Evolutionary conservation across 2,329 filamentous ascomycete genomes (phyloP).

Genomic region (Venturia pyrina): DNA sequence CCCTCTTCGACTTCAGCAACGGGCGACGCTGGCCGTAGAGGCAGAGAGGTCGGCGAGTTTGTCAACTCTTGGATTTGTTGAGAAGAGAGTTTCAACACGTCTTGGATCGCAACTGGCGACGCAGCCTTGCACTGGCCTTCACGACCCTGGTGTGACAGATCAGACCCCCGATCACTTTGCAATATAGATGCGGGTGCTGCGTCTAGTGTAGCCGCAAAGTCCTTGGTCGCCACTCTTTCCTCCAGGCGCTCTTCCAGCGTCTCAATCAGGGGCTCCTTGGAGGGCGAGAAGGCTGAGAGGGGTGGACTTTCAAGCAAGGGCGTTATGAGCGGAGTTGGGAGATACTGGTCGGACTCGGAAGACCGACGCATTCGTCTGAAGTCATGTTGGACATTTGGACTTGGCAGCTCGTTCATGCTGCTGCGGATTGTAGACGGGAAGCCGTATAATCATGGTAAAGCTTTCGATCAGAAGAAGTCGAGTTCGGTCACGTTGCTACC

Average conservation of each 20-base stretch:
- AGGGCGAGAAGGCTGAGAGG: not conserved
- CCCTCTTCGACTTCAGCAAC: conserved; percentile 25
- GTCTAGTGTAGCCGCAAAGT: not conserved
- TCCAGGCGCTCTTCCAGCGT: conserved; percentile 2
- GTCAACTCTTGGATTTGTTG: conserved; percentile 46
- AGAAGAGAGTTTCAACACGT: conserved; percentile 42
- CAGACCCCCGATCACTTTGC: not conserved
- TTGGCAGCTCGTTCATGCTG: conserved; percentile 8
- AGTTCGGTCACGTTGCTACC: too few species aligned
- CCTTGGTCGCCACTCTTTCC: not conserved
- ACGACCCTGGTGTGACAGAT: not conserved
- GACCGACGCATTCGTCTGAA: not conserved
- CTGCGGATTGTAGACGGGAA: not conserved
- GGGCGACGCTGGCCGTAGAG: conserved; percentile 33
- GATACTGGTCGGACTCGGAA: not conserved
- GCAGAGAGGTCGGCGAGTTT: conserved; percentile 44
- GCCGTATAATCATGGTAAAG: not conserved
- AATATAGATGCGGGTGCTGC: not conserved
- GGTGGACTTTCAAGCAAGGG: conserved; percentile 5
- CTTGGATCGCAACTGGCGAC: conserved; percentile 14
- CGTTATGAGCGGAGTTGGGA: conserved; percentile 6
- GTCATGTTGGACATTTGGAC: not conserved
- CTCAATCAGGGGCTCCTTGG: not conserved
- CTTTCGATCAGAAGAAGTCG: too few species aligned
- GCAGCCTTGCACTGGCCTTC: conserved; percentile 8